A percentile compares a stretch with the other conserved stretches of the same genome.
Evolutionary conservation across 2,329 filamentous ascomycete species (phyloP).

Genomic region (Fusarium sp.): DNA sequence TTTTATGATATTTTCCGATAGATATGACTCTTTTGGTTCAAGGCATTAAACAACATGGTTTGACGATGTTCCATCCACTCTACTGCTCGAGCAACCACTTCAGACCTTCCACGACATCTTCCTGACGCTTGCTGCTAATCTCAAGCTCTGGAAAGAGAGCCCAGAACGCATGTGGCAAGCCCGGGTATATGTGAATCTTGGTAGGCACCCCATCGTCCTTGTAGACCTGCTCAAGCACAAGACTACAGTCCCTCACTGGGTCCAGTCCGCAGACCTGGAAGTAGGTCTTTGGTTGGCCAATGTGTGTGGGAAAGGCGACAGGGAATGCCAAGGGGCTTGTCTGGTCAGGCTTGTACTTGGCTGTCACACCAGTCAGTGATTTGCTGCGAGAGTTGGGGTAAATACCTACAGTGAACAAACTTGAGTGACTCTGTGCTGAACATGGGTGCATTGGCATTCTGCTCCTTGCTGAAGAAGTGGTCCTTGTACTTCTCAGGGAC

Average conservation of each 20-base stretch:
- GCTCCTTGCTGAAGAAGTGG: slow-evolving; percentile 44
- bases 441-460: slow-evolving; percentile 42
- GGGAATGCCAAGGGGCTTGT: slow-evolving; percentile 43
- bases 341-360: slow-evolving; percentile 40
- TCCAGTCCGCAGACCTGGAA: slow-evolving; percentile 49
- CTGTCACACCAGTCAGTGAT: slow-evolving; percentile 20
- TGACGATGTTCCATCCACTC: neutral
- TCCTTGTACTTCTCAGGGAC: slow-evolving; percentile 46
- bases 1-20: neutral
- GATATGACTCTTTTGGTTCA: neutral
- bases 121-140: slow-evolving; percentile 35
- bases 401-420: slow-evolving; percentile 38
- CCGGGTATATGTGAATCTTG: slow-evolving; percentile 45
- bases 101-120: slow-evolving; percentile 37
- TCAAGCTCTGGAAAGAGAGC: slow-evolving; percentile 37
- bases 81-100: slow-evolving; percentile 36
- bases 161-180: slow-evolving; percentile 48
- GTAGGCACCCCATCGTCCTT: slow-evolving; percentile 44
- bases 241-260: slow-evolving; percentile 43
- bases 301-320: slow-evolving; percentile 32
- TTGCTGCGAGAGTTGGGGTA: neutral
- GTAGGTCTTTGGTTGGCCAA: slow-evolving; percentile 47
- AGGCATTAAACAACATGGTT: neutral
- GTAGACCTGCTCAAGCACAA: slow-evolving; percentile 47
- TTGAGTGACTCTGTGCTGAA: slow-evolving; percentile 37